A percentile compares a stretch with the other conserved stretches of the same genome.
Conservation (phyloP, 2,329 filamentous ascomycete genomes). For the Colletotrichum sp. region DNA sequence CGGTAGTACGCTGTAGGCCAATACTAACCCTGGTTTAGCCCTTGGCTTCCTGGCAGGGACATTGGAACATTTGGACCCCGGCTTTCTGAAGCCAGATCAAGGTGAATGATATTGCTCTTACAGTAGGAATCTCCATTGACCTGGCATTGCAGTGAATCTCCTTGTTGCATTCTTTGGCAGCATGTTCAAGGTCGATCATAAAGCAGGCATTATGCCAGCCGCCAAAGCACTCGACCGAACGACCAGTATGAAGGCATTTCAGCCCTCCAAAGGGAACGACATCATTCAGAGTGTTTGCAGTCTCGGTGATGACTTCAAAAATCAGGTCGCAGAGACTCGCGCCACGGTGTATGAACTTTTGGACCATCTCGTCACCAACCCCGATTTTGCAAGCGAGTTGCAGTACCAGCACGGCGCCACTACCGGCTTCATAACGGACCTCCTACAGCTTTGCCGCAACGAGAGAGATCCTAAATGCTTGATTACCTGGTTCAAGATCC, state of each 20-base stretch:
- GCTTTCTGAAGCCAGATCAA: constrained; percentile 55
- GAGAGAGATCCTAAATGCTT: constrained; percentile 64
- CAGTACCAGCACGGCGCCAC: constrained; percentile 47
- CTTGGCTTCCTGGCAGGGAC: constrained; percentile 63
- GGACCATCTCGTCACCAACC: constrained; percentile 45
- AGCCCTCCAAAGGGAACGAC: constrained; percentile 49
- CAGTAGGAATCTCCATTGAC: constrained; percentile 41
- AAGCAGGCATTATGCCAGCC: constrained; percentile 61
- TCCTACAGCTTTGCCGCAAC: constrained; percentile 56
- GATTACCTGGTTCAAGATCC: constrained; percentile 60
- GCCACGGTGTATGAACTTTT: constrained; percentile 58
- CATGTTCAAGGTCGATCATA: constrained; percentile 65
- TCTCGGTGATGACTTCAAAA: constrained; percentile 61
- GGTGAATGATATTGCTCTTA: constrained; percentile 33
- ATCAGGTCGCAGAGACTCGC: constrained; percentile 57
- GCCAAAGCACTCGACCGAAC: constrained; percentile 57
- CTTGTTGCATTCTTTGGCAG: constrained; percentile 61
- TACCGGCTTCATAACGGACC: constrained; percentile 51
- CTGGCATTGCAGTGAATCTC: constrained; percentile 41
- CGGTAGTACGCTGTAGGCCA: background rate
- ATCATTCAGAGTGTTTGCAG: constrained; percentile 56
- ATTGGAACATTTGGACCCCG: constrained; percentile 50
- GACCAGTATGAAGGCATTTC: constrained; percentile 55
- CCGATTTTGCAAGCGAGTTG: constrained; percentile 47
- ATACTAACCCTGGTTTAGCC: constrained; percentile 37